Evolutionary conservation across 2,329 filamentous ascomycete genomes (phyloP), one percentile per base, ranked within the genome.

Genomic region (Dactylellina leptospora): DNA sequence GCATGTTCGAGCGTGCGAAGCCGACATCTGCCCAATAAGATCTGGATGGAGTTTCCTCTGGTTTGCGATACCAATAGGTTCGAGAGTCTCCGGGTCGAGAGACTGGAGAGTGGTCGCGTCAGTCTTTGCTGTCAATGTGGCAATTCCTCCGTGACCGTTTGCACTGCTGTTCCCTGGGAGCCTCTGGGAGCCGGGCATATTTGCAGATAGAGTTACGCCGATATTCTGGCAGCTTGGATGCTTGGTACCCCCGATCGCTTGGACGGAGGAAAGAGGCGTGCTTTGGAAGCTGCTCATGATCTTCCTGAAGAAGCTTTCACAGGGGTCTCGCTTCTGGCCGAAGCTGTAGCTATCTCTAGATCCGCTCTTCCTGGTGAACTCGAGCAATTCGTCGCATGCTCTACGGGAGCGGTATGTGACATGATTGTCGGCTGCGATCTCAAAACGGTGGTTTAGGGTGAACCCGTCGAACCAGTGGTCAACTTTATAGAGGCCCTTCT

Each of bases 401-500:
- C 86, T 84, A 9, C 89, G 84, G 0, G 90, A 95, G 4, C 88
- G 88, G 78, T 93, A 93, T 22, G 84, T 81, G 1, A 93, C 88
- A 30, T 81, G 80, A 8, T 78, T 72, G 3, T 77, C 77, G 25
- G 68, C 64, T 0, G 77, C 75, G 28, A 93, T 89, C 64, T 91
- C 84, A 77, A 93, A 93, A 25, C 85, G 86, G 80, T 93, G 90
- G 0, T 86, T 83, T 61, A 90, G 85, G 2, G 86, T 85, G 68
- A 92, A 87, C 4, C 89, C 89, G 77, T 95, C 91, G 75, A 95
- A 95, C 91, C 91, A 95, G 78, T 95, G 90, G 0, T 83, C 85
- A 10, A 88, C 82, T 28, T 83, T 81, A 76, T 88, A 87, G 0
- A 83, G 80, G n/a, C 87, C 86, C 2, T 82, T 82, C 1, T 85